Evolutionary conservation across 331 rosid genomes (phyloP), one percentile per base, ranked within the genome.

Genomic region (Saraca asoca): DNA sequence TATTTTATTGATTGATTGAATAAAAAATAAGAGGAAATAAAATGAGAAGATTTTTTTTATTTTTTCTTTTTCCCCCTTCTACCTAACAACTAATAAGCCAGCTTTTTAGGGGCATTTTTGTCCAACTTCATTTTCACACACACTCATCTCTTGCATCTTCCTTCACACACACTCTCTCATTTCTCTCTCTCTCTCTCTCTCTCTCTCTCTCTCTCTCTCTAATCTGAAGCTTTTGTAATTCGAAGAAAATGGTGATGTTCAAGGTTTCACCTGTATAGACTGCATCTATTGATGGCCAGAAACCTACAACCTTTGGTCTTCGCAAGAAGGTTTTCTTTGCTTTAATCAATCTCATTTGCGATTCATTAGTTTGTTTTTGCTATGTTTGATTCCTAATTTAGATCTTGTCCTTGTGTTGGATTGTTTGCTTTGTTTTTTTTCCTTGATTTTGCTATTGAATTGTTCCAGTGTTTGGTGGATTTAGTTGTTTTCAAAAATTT

Each of bases 261-360:
- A 83, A 61, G 5, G 86, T 90, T 34, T 55, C 90, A 13, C 86
- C 69, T 69, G 71, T 81, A 17, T 58, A 77, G 20, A 85, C 97
- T 6, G 57, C 79, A 75, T 97, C 99, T 15, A 70, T 90, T 82
- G 95, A 90, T 37, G 99, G 95, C 88, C 99, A 94, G 76, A 94
- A 94, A 91, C 99, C 99, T 45, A 97, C 97, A 50, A 94, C 99
- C 73, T 94, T 97, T 54, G 99, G 99, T 62, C 99, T 94, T 74
- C 99, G 99, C 70, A 94, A 94, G 95, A 94, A 94, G 97, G 99
- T 88, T 74, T 2, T 51, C 4, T 64, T 57, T 9, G 0, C 3
- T 24, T 3, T 24, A 24, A 24, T 24, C 31, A 24, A 24, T 38
- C 12, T 50, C 41, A 48, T 38, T 58, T 12, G 16, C 14, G 10